These are phyloP conservation scores for Ogataea minuta DNA, from an alignment of 805 yeast genomes.

Conservation along the genomic window DNA sequence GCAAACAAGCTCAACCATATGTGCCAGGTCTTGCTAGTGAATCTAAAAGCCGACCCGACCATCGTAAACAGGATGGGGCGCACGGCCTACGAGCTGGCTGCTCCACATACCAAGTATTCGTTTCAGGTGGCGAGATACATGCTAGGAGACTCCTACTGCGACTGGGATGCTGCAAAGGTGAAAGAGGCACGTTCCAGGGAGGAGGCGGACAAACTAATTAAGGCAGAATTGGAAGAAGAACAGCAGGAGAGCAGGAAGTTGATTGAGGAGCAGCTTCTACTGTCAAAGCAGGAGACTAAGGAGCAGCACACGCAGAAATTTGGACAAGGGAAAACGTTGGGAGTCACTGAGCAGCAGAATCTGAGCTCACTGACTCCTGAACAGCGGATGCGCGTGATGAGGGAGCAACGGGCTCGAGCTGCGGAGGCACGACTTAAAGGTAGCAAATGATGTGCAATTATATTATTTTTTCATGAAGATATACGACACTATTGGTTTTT, in stretches of 20 bases:
- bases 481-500: constrained; percentile 36
- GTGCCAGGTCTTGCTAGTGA: constrained; percentile 59
- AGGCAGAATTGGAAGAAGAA: constrained; percentile 34
- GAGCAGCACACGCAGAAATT: constrained; percentile 25
- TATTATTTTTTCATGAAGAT: constrained; percentile 36
- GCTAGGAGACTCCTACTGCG: constrained; percentile 66
- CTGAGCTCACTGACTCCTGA: constrained; percentile 66
- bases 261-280: constrained; percentile 44
- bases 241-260: constrained; percentile 39
- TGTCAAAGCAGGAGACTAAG: constrained; percentile 40
- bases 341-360: constrained; percentile 38
- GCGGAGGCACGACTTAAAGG: constrained; percentile 79
- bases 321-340: constrained; percentile 38
- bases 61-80: constrained; percentile 50
- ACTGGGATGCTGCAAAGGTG: constrained; percentile 69
- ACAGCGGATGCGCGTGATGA: constrained; percentile 74
- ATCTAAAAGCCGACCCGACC: constrained; percentile 70
- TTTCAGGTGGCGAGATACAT: constrained; percentile 68
- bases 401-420: constrained; percentile 95
- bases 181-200: constrained; percentile 60
- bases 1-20: constrained; percentile 64
- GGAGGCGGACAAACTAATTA: constrained; percentile 45
- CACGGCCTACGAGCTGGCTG: constrained; percentile 67
- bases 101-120: constrained; percentile 43
- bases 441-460: constrained; percentile 4